Conservation (phyloP, 108 stramenopile genomes). For the Fistulifera pelliculosa region DNA sequence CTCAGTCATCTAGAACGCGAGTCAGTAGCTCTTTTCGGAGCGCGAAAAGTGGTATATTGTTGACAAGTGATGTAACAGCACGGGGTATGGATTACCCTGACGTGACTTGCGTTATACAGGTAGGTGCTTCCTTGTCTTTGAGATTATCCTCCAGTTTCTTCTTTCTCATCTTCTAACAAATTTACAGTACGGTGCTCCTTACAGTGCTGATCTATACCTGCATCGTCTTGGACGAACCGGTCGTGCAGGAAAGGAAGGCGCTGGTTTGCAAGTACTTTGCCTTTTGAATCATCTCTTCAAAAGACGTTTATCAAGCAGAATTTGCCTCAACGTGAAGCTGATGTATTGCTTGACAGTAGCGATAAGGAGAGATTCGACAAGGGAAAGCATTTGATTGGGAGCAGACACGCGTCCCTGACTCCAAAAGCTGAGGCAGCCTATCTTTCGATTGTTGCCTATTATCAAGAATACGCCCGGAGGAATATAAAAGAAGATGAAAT, state of each 20-base stretch:
- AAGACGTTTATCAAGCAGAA: too few species aligned
- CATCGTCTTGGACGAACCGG: slow-evolving; percentile 96
- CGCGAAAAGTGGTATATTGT: slow-evolving; percentile 23
- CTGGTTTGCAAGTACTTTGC: slow-evolving; percentile 40
- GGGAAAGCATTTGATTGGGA: slow-evolving; percentile 9
- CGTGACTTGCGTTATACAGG: slow-evolving; percentile 43
- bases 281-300: too few species aligned
- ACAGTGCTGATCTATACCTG: slow-evolving; percentile 71
- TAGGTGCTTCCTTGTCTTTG: slow-evolving; percentile 61
- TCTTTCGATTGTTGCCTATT: slow-evolving; percentile 26
- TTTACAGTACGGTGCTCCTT: slow-evolving; percentile 2
- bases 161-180: too few species aligned
- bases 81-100: slow-evolving; percentile 82
- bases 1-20: background rate
- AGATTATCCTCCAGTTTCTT: slow-evolving; percentile 79
- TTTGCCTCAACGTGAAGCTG: too few species aligned
- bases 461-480: slow-evolving; percentile 1
- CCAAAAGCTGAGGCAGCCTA: slow-evolving; percentile 27
- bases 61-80: slow-evolving; percentile 89
- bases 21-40: background rate
- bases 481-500: too few species aligned
- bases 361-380: too few species aligned
- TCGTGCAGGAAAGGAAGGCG: slow-evolving; percentile 71
- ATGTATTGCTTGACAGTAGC: too few species aligned
- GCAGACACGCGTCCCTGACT: slow-evolving; percentile 23